Evolutionary conservation across 805 yeast species (phyloP).

Genomic region (Teunomyces pallodes): DNA sequence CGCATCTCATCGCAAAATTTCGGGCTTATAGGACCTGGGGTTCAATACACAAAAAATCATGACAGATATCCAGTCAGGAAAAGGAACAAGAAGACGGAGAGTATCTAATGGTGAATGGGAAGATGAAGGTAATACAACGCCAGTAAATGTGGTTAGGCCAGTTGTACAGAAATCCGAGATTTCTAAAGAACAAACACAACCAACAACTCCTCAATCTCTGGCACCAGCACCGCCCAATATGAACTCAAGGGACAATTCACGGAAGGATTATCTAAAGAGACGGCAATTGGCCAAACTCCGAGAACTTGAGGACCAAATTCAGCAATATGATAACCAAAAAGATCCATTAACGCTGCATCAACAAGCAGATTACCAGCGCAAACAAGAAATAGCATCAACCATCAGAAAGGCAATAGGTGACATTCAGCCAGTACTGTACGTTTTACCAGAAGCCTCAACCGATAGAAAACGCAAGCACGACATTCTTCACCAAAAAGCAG

Average conservation of each 20-base stretch:
- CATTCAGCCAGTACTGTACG: slow-evolving; percentile 1
- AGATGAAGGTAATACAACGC: neutral
- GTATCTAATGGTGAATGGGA: slow-evolving; percentile 7
- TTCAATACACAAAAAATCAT: neutral
- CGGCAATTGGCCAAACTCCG: slow-evolving; percentile 18
- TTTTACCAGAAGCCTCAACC: slow-evolving; percentile 3
- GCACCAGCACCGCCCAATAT: neutral
- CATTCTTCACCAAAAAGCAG: slow-evolving; percentile 40
- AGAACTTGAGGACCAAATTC: slow-evolving; percentile 12
- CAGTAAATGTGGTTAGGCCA: too few species aligned
- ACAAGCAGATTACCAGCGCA: slow-evolving; percentile 16
- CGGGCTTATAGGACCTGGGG: neutral
- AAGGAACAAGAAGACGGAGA: slow-evolving; percentile 9
- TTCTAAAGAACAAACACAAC: neutral
- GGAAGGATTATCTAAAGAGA: slow-evolving; percentile 19
- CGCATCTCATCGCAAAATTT: slow-evolving; percentile 4
- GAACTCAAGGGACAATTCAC: slow-evolving; percentile 10
- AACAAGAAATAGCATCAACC: slow-evolving; percentile 15
- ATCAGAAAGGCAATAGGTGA: slow-evolving; percentile 9
- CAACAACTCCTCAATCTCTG: neutral
- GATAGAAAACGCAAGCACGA: slow-evolving; percentile 52
- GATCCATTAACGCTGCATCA: slow-evolving; percentile 6
- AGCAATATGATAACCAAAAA: slow-evolving; percentile 6
- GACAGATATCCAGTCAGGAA: slow-evolving; percentile 4
- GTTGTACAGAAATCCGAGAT: too few species aligned